phyloP scores from a whole-genome alignment of 2,329 filamentous ascomycete species.

The Huntiella abstrusa region DNA sequence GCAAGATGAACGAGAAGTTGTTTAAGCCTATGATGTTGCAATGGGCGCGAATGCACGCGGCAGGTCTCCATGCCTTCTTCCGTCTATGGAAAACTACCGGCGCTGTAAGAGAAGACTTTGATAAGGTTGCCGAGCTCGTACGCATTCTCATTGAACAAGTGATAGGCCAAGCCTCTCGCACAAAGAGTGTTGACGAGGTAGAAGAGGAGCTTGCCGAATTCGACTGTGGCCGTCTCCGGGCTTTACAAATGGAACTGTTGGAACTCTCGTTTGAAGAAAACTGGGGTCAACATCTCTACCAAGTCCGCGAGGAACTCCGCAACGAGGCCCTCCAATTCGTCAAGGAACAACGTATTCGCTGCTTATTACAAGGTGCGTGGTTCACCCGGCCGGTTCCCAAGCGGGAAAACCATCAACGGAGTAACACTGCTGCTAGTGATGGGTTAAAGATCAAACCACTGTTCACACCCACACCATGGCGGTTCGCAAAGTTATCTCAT shows the following conservation, averaged over 20 bases:
- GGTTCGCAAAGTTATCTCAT: constrained; percentile 75
- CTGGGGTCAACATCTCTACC: constrained; percentile 77
- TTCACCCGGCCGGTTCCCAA: constrained; percentile 39
- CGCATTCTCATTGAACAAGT: constrained; percentile 81
- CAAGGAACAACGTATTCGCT: constrained; percentile 88
- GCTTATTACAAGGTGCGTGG: constrained; percentile 76
- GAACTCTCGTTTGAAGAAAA: constrained; percentile 84
- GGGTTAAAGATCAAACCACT: constrained; percentile 19
- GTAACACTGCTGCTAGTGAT: constrained; percentile 24
- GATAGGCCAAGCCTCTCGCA: constrained; percentile 62
- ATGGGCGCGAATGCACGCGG: constrained; percentile 79
- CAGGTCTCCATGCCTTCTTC: constrained; percentile 72
- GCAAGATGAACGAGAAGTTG: constrained; percentile 64
- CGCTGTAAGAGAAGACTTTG: constrained; percentile 71
- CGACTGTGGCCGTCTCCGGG: constrained; percentile 58
- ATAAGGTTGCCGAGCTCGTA: constrained; percentile 80
- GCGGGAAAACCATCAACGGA: constrained; percentile 20
- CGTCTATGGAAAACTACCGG: constrained; percentile 82
- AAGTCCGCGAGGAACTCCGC: constrained; percentile 79
- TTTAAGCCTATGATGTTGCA: constrained; percentile 79
- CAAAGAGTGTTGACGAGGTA: constrained; percentile 67
- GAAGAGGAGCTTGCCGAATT: constrained; percentile 79
- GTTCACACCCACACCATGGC: constrained; percentile 42
- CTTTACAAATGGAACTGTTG: constrained; percentile 83
- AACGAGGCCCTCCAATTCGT: constrained; percentile 89